Conservation (phyloP, 805 yeast genomes). For the Yarrowia yakushimensis region DNA sequence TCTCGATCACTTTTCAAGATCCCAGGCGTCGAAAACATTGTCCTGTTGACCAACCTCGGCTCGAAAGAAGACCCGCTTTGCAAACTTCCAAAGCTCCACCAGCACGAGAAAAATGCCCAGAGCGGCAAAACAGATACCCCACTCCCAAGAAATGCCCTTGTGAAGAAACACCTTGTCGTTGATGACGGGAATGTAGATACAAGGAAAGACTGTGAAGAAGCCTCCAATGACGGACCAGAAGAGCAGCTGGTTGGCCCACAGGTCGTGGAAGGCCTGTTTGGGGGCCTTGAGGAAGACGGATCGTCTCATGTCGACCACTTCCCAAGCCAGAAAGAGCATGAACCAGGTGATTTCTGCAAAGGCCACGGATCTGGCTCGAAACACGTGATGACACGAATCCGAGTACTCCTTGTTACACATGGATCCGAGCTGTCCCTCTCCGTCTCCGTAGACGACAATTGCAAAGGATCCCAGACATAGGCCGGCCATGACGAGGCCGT, state of each 20-base stretch:
- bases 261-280: slow-evolving; percentile 58
- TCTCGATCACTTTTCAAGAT: no score
- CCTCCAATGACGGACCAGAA: slow-evolving; percentile 80
- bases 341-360: slow-evolving; percentile 87
- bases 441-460: slow-evolving; percentile 62
- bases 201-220: slow-evolving; percentile 69
- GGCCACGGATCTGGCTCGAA: slow-evolving; percentile 69
- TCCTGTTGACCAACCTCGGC: neutral
- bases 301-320: slow-evolving; percentile 66
- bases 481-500: slow-evolving; percentile 71
- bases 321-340: slow-evolving; percentile 79
- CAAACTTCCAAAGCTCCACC: slow-evolving; percentile 63
- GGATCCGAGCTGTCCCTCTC: slow-evolving; percentile 60
- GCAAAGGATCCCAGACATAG: slow-evolving; percentile 66
- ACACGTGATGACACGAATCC: slow-evolving; percentile 57
- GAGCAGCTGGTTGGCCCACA: slow-evolving; percentile 71
- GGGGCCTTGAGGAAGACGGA: slow-evolving; percentile 72
- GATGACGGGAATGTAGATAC: slow-evolving; percentile 81
- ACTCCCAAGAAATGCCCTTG: slow-evolving; percentile 66
- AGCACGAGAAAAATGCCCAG: slow-evolving; percentile 56
- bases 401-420: slow-evolving; percentile 56
- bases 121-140: slow-evolving; percentile 69
- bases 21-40: slow-evolving; percentile 10
- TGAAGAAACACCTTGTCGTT: slow-evolving; percentile 73
- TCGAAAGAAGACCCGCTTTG: slow-evolving; percentile 55